Evolutionary conservation across 176 grass and related monocot species (phyloP), one percentile per base, ranked within the genome.

Genomic region (Aegilops tauschii): DNA sequence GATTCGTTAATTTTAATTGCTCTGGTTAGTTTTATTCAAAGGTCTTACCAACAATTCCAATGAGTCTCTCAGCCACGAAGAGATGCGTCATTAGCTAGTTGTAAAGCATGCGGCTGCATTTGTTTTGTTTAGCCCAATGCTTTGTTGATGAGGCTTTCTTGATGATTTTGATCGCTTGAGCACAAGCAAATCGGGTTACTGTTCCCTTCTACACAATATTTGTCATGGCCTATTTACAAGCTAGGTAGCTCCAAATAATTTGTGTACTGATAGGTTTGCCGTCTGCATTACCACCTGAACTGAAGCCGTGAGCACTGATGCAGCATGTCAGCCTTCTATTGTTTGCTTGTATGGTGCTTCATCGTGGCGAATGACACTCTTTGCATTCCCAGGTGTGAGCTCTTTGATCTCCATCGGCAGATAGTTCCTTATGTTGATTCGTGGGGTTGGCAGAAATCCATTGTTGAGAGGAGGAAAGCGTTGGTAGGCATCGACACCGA

Each of bases 381-480:
- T 4, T 79, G 80, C 20, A 35, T 65, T 17, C 9, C 39, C 82
- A 91, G 90, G 85, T 91, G 85, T 0, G 63, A 88, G 11, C 81
- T 12, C 31, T 85, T 85, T 14, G 90, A 88, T 39, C 90, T 88
- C 50, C 90, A 88, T 20, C 62, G 27, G 16, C 77, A 71, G 77
- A 27, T 77, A 3, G 70, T 91, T 85, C 89, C 85, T 20, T 91
- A 30, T 30, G 79, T 8, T 0, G 86, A 94, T 21, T 87, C 92
- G 4, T 98, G 82, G 86, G 76, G 56, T 72, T 90, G 92, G 90
- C 92, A 98, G 85, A 85, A 94, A 35, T 92, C 90, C 17, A 80
- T 96, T 42, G 65, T 96, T 30, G 52, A 45, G 77, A 88, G 82
- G 84, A 94, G 92, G 82, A 90, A 83, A 79, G 31, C 18, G 3